Evolutionary conservation across 2,329 filamentous ascomycete genomes (phyloP).

Genomic region (Trichophaea hybrida): DNA sequence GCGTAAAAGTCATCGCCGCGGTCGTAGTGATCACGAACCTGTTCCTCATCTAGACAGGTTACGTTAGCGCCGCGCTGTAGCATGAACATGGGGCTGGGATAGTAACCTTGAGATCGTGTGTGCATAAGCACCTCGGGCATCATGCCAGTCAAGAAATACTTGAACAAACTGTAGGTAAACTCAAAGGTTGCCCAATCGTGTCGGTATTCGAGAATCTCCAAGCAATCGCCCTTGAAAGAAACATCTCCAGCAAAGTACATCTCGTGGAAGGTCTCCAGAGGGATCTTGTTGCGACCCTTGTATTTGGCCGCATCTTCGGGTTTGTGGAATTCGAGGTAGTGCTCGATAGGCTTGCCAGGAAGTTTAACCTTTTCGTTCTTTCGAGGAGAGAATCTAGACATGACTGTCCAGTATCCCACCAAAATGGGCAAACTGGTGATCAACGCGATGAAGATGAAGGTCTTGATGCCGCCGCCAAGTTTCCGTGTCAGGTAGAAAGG

Average conservation of each 20-base stretch:
- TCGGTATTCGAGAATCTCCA: constrained; percentile 82
- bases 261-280: constrained; percentile 88
- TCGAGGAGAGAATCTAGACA: constrained; percentile 69
- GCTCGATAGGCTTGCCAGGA: constrained; percentile 74
- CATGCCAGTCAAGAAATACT: constrained; percentile 76
- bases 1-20: constrained; percentile 95
- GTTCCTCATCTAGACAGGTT: constrained; percentile 64
- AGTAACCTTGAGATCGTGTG: constrained; percentile 66
- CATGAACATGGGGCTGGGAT: constrained; percentile 6
- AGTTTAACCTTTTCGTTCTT: constrained; percentile 83
- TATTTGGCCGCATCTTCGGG: constrained; percentile 49
- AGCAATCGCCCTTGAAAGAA: constrained; percentile 83
- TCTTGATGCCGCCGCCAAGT: constrained; percentile 72
- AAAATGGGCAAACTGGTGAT: constrained; percentile 68
- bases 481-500: constrained; percentile 74
- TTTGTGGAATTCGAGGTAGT: constrained; percentile 73
- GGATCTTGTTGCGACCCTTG: constrained; percentile 63
- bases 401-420: constrained; percentile 63
- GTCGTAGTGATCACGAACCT: constrained; percentile 95
- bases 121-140: constrained; percentile 86
- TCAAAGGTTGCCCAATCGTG: constrained; percentile 95
- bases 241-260: constrained; percentile 95
- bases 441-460: constrained; percentile 70
- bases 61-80: constrained; percentile 26
- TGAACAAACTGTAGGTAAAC: constrained; percentile 74